Percentiles rank a stretch among this genome's conserved stretches.
Conservation (phyloP, 2,329 filamentous ascomycete species). For the Drechslerella dactyloides region DNA sequence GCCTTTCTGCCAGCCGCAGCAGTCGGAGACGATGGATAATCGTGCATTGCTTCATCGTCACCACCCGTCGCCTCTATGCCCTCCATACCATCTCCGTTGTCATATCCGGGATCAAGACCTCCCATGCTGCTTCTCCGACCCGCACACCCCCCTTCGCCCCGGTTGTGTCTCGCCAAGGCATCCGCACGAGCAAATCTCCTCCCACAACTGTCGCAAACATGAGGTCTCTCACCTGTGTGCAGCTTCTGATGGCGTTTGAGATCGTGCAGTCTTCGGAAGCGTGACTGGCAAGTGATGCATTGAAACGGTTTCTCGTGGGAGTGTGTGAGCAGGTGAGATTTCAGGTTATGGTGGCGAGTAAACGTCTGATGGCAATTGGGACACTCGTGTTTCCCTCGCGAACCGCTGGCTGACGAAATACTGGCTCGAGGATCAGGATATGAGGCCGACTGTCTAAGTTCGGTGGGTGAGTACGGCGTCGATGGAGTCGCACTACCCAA, state of each 20-base stretch:
- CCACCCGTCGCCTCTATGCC: constrained; percentile 58
- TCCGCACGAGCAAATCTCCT: constrained; percentile 94
- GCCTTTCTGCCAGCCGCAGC: constrained; percentile 34
- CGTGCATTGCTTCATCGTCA: constrained; percentile 60
- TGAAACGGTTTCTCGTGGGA: constrained; percentile 98
- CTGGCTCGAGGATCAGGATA: constrained; percentile 42
- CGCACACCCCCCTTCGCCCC: constrained; percentile 92
- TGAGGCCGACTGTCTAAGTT: constrained; percentile 39
- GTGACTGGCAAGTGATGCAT: constrained; percentile 83
- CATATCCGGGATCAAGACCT: constrained; percentile 80
- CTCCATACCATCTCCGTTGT: constrained; percentile 64
- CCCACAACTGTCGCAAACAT: constrained; percentile 93
- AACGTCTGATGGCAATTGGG: constrained; percentile 97
- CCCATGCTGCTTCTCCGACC: constrained; percentile 86
- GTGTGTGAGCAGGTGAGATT: constrained; percentile 94
- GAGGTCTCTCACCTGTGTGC: constrained; percentile 93
- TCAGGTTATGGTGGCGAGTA: constrained; percentile 94
- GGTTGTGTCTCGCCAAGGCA: constrained; percentile 90
- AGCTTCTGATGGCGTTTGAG: constrained; percentile 95
- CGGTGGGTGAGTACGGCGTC: constrained; percentile 44
- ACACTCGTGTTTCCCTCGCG: constrained; percentile 78
- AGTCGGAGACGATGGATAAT: constrained; percentile 44
- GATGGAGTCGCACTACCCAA: constrained; percentile 35
- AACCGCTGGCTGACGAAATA: constrained; percentile 51
- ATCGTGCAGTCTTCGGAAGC: constrained; percentile 91